phyloP scores from a whole-genome alignment of 352 stramenopile genomes.

The Albugo laibachii region DNA sequence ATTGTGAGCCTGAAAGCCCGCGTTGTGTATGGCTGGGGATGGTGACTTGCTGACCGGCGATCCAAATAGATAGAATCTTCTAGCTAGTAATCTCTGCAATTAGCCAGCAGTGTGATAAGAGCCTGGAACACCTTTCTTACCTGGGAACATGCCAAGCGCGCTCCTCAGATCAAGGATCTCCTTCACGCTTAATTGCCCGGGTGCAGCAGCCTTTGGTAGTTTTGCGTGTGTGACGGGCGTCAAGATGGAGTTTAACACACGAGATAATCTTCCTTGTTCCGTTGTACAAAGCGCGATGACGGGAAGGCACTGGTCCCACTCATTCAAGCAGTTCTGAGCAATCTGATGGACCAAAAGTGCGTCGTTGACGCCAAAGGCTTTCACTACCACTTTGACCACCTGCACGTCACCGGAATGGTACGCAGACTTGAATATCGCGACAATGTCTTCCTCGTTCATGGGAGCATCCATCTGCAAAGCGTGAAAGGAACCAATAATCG shows the following conservation, averaged over 20 bases:
- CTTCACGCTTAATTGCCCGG: conserved; percentile 87
- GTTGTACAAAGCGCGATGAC: conserved; percentile 90
- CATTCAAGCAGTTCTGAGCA: conserved; percentile 22
- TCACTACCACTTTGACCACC: conserved; percentile 83
- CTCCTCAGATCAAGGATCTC: conserved; percentile 83
- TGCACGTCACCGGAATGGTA: conserved; percentile 53
- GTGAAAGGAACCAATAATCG: conserved; percentile 67
- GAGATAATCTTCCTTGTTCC: conserved; percentile 80
- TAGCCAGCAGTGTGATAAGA: background rate
- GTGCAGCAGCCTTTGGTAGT: conserved; percentile 84
- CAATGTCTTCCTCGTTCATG: conserved; percentile 22
- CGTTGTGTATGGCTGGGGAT: conserved; percentile 94
- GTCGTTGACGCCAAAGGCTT: conserved; percentile 65
- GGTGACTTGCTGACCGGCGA: conserved; percentile 91
- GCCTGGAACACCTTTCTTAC: conserved; percentile 23
- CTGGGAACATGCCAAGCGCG: conserved; percentile 64
- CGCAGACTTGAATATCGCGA: conserved; percentile 42
- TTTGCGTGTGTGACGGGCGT: conserved; percentile 91
- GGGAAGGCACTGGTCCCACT: conserved; percentile 67
- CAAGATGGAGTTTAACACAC: conserved; percentile 89
- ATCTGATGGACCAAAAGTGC: conserved; percentile 69
- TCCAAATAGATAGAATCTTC: conserved; percentile 90
- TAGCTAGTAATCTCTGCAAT: conserved; percentile 15
- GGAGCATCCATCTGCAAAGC: conserved; percentile 26
- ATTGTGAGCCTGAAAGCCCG: conserved; percentile 73